Base-by-base conservation (phyloP, 139 green algal genomes). In the Coccomyxa sp. region DNA sequence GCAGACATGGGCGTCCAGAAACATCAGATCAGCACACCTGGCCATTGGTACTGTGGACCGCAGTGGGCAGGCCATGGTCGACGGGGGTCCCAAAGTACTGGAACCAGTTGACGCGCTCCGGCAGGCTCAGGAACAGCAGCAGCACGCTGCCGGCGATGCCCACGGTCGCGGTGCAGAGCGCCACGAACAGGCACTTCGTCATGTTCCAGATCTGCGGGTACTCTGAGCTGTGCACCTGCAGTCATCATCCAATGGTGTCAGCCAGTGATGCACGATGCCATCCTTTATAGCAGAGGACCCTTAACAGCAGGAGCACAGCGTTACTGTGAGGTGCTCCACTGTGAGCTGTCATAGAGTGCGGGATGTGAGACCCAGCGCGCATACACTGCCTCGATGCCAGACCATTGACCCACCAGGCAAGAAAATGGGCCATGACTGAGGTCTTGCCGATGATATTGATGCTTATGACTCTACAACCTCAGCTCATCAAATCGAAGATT, bases 361-460 rank as follows among this genome's bases (percentile, higher is more conserved):
- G n/a, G n/a, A n/a, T n/a, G n/a, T n/a, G n/a, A n/a, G n/a, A n/a
- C n/a, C n/a, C n/a, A n/a, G n/a, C n/a, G n/a, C n/a, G n/a, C n/a
- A n/a, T n/a, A n/a, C n/a, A n/a, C n/a, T n/a, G n/a, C n/a, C n/a
- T n/a, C n/a, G n/a, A n/a, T n/a, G n/a, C n/a, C n/a, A 64, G 1
- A 64, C 2, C 50, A 64, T 4, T 6, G 50, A 18, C 50, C 50
- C 2, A 64, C 50, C 44, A 58, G 44, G 12, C 44, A 58, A 27
- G 44, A 58, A 58, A 58, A 64, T 58, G 82, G 31, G 76, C 78
- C 86, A 90, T 90, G 12, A 81, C 81, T 6, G 72, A 76, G 4
- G 86, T 41, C 54, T 90, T 82, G 54, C 89, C 90, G 33, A 84
- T 73, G 34, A 90, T n/a, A 14, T 34, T 58, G 73, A 83, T 69